phyloP scores from a whole-genome alignment of 2,329 filamentous ascomycete species.

The Epichloe brachyelytri region DNA sequence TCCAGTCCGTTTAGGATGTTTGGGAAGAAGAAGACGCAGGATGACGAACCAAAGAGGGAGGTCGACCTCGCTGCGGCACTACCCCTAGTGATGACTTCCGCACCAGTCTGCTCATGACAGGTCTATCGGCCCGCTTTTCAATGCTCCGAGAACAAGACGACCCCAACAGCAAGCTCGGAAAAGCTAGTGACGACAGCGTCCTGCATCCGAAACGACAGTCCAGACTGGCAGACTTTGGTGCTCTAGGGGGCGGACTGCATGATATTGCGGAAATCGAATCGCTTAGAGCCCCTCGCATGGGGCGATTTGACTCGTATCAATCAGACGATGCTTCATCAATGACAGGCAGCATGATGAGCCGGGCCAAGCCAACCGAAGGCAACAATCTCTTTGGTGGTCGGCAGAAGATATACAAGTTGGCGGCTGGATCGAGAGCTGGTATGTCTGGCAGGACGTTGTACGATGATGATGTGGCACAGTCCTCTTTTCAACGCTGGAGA shows the following conservation, averaged over 20 bases:
- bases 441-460: constrained; percentile 64
- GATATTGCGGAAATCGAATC: constrained; percentile 92
- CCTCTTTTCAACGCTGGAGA: constrained; percentile 69
- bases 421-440: constrained; percentile 37
- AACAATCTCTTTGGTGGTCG: constrained; percentile 90
- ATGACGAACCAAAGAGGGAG: constrained; percentile 47
- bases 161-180: constrained; percentile 75
- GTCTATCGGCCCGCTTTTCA: constrained; percentile 86
- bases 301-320: constrained; percentile 51
- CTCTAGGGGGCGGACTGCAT: constrained; percentile 40
- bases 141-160: constrained; percentile 95
- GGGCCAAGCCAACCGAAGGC: constrained; percentile 71
- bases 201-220: constrained; percentile 73
- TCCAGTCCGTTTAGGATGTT: constrained; percentile 42
- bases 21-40: constrained; percentile 40
- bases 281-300: constrained; percentile 47
- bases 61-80: constrained; percentile 63
- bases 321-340: constrained; percentile 59
- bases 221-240: constrained; percentile 57
- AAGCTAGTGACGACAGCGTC: constrained; percentile 91
- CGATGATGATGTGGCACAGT: constrained; percentile 73
- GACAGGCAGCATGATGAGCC: constrained; percentile 64
- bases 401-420: constrained; percentile 88
- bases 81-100: constrained; percentile 81
- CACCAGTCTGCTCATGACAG: constrained; percentile 91